phyloP scores from a whole-genome alignment of 495 filamentous ascomycete genomes.

The Podospora sp. region DNA sequence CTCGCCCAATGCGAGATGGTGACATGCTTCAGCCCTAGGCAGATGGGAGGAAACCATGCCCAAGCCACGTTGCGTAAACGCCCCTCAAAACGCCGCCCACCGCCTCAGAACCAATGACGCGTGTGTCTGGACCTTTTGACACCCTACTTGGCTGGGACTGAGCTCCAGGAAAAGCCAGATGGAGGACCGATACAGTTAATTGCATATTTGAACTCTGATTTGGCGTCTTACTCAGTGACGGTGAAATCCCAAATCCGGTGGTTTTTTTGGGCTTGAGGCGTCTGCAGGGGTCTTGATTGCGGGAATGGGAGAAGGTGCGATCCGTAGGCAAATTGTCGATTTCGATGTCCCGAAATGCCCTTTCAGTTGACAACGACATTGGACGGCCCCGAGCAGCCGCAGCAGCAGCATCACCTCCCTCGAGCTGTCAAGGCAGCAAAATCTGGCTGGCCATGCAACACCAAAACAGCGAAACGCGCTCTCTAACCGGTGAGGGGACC shows the following conservation, averaged over 20 bases:
- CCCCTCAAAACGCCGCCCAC: neutral
- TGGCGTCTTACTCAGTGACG: neutral
- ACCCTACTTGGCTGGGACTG: neutral
- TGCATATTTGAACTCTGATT: too few species aligned
- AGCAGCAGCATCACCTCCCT: neutral
- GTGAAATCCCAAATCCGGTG: neutral
- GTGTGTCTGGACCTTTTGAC: neutral
- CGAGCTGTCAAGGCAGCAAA: constrained; percentile 3
- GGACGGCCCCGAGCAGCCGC: constrained; percentile 5
- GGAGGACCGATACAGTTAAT: neutral
- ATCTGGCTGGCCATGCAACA: constrained; percentile 18
- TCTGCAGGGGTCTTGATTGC: constrained; percentile 15
- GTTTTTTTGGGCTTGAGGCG: neutral
- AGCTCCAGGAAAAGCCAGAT: neutral
- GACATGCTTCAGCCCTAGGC: neutral
- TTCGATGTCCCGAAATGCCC: neutral
- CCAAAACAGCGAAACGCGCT: neutral
- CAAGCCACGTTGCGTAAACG: neutral
- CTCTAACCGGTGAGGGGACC: neutral
- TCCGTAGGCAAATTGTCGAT: constrained; percentile 31
- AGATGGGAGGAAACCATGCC: neutral
- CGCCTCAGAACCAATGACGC: neutral
- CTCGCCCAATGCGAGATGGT: neutral
- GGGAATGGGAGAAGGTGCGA: constrained; percentile 22
- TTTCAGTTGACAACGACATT: constrained; percentile 11